Evolutionary conservation across 2,329 filamentous ascomycete species (phyloP).

Genomic region (Bertia moriformis): DNA sequence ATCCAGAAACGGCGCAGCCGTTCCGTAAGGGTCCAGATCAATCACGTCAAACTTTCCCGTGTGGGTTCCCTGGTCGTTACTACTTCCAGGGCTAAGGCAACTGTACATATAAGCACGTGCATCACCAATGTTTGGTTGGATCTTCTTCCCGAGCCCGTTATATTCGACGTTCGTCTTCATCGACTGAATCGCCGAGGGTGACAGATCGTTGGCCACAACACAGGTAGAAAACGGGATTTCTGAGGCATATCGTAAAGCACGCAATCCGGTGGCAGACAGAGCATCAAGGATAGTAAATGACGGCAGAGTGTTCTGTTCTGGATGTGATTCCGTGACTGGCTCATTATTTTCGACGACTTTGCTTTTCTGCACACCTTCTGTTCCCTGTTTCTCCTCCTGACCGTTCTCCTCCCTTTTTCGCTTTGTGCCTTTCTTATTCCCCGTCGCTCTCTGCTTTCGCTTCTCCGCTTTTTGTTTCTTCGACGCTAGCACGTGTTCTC

Average conservation of each 20-base stretch:
- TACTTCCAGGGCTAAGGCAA: constrained; percentile 34
- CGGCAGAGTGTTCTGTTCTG: constrained; percentile 3
- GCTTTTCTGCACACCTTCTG: constrained; percentile 10
- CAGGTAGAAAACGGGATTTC: constrained; percentile 75
- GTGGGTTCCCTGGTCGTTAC: constrained; percentile 19
- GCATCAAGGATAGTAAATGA: constrained; percentile 82
- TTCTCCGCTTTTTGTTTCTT: constrained; percentile 25
- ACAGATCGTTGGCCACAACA: constrained; percentile 82
- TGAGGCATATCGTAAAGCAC: constrained; percentile 78
- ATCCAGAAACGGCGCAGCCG: constrained; percentile 82
- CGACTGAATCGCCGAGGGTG: constrained; percentile 58
- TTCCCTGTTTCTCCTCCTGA: constrained; percentile 10
- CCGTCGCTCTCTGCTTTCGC: constrained; percentile 22
- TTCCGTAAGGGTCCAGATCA: constrained; percentile 91
- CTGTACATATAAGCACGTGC: constrained; percentile 86
- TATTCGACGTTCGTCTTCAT: constrained; percentile 76
- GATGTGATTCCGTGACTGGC: constrained; percentile 6
- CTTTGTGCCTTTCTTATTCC: constrained; percentile 17
- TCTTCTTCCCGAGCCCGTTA: constrained; percentile 59
- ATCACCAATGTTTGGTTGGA: constrained; percentile 64
- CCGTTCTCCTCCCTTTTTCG: constrained; percentile 14
- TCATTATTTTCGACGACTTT: constrained; percentile 17
- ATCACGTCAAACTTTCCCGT: constrained; percentile 69
- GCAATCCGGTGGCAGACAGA: constrained; percentile 80
- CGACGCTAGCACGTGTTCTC: constrained; percentile 46